Evolutionary conservation across 140 eudicot species (phyloP).

Genomic region (Erigeron philadelphicus): DNA sequence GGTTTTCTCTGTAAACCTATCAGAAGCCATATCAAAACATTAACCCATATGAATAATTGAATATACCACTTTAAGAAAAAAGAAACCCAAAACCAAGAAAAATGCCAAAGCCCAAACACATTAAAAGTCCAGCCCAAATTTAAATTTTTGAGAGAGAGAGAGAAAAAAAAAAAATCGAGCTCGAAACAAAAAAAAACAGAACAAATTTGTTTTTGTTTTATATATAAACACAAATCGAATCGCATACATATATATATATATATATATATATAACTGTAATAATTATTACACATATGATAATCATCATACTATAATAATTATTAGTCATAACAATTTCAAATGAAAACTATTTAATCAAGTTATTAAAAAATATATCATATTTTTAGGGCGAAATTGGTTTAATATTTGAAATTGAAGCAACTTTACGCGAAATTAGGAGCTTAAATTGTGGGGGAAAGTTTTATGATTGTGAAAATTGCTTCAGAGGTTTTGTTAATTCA

Average conservation of each 20-base stretch:
- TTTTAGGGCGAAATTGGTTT: constrained; percentile 41
- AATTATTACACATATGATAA: background rate
- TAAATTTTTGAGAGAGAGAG: constrained; percentile 53
- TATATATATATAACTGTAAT: background rate
- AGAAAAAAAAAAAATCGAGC: constrained; percentile 45
- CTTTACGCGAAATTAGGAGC: constrained; percentile 24
- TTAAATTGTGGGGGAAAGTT: constrained; percentile 28
- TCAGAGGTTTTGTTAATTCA: constrained; percentile 40
- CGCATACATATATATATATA: too few species aligned
- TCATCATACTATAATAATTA: background rate
- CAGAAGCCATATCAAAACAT: too few species aligned
- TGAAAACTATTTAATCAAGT: background rate
- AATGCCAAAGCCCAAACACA: background rate
- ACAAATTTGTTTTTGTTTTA: background rate
- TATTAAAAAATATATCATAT: background rate
- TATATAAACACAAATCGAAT: constrained; percentile 26
- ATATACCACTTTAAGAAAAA: background rate
- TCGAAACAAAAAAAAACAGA: constrained; percentile 43
- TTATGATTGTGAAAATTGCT: constrained; percentile 29
- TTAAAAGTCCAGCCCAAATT: constrained; percentile 46
- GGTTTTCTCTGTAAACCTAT: too few species aligned
- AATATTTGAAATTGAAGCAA: constrained; percentile 31
- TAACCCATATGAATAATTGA: background rate
- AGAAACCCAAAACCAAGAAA: background rate
- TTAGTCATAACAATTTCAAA: constrained; percentile 23